These are phyloP conservation scores for Penicillium sp. DNA, from an alignment of 2,329 filamentous ascomycete species.

Conservation along the genomic window DNA sequence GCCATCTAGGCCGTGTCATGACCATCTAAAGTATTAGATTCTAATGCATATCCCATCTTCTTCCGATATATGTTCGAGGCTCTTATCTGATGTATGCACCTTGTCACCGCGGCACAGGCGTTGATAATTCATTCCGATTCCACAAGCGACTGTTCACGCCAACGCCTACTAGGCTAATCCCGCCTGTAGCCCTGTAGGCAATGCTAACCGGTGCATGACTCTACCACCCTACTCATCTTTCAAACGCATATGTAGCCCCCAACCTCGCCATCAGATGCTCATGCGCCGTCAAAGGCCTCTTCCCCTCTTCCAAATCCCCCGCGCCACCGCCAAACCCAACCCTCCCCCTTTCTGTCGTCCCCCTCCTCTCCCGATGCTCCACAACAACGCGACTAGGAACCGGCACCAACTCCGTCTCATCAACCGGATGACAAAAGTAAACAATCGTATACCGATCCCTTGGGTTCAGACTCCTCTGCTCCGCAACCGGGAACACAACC, in stretches of 20 bases:
- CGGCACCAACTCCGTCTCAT: conserved; percentile 51
- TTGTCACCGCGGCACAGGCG: conserved; percentile 24
- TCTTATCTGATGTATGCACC: conserved; percentile 23
- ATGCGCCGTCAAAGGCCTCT: conserved; percentile 51
- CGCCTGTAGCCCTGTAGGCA: too few species aligned
- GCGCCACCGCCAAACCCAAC: conserved; percentile 43
- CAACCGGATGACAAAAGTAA: conserved; percentile 61
- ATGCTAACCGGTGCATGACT: not conserved
- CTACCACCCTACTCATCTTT: conserved; percentile 16
- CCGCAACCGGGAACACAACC: conserved; percentile 65
- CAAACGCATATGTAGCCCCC: conserved; percentile 55
- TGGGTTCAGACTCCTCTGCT: conserved; percentile 36
- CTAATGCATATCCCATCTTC: conserved; percentile 19
- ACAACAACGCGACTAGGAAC: conserved; percentile 53
- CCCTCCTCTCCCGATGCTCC: conserved; percentile 33
- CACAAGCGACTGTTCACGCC: conserved; percentile 17
- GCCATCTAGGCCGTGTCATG: conserved; percentile 15
- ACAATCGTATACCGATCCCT: conserved; percentile 56
- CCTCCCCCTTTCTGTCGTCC: conserved; percentile 25
- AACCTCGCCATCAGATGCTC: conserved; percentile 57
- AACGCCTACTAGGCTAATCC: not conserved
- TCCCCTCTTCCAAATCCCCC: conserved; percentile 31
- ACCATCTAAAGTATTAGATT: conserved; percentile 22
- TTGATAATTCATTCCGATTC: conserved; percentile 21
- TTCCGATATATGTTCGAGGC: conserved; percentile 21